Evolutionary conservation across 2,329 filamentous ascomycete genomes (phyloP).

Genomic region (Aspergillus chevalieri): DNA sequence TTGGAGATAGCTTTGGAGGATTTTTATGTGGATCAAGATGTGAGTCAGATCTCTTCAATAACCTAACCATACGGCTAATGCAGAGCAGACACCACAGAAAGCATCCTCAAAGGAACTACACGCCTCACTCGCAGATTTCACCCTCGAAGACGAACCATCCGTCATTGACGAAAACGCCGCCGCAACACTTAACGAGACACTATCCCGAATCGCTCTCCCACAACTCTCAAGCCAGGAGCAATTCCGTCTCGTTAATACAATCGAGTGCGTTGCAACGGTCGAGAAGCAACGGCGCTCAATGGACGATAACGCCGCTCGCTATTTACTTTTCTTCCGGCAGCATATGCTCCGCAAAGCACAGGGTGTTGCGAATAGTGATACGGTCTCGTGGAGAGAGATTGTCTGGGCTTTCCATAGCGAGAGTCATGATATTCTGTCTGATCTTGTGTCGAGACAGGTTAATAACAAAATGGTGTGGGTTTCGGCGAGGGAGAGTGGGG

Average conservation of each 20-base stretch:
- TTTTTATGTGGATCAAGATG: slow-evolving; percentile 44
- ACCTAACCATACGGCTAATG: too few species aligned
- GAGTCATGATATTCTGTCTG: slow-evolving; percentile 79
- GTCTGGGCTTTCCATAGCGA: slow-evolving; percentile 41
- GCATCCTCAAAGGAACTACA: slow-evolving; percentile 43
- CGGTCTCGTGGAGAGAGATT: slow-evolving; percentile 48
- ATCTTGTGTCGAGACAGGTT: slow-evolving; percentile 74
- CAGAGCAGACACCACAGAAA: slow-evolving; percentile 30
- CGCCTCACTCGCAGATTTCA: slow-evolving; percentile 48
- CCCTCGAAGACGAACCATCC: slow-evolving; percentile 51
- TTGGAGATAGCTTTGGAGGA: slow-evolving; percentile 53
- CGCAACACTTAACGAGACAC: slow-evolving; percentile 63
- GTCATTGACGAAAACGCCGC: slow-evolving; percentile 67
- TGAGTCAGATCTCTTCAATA: slow-evolving; percentile 19
- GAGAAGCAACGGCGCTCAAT: slow-evolving; percentile 83
- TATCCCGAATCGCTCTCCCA: slow-evolving; percentile 68
- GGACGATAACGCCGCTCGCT: slow-evolving; percentile 82
- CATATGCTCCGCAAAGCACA: slow-evolving; percentile 65
- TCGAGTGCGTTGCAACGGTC: slow-evolving; percentile 76
- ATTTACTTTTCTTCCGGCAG: slow-evolving; percentile 80
- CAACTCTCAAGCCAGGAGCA: slow-evolving; percentile 81
- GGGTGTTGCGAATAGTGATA: slow-evolving; percentile 56
- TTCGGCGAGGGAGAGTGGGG: slow-evolving; percentile 74
- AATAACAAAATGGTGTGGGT: slow-evolving; percentile 78
- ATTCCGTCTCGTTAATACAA: slow-evolving; percentile 74